Percentiles rank a stretch among this genome's conserved stretches.
Evolutionary conservation across 179 eudicot species (phyloP).

Genomic region (Beta lomatogona): DNA sequence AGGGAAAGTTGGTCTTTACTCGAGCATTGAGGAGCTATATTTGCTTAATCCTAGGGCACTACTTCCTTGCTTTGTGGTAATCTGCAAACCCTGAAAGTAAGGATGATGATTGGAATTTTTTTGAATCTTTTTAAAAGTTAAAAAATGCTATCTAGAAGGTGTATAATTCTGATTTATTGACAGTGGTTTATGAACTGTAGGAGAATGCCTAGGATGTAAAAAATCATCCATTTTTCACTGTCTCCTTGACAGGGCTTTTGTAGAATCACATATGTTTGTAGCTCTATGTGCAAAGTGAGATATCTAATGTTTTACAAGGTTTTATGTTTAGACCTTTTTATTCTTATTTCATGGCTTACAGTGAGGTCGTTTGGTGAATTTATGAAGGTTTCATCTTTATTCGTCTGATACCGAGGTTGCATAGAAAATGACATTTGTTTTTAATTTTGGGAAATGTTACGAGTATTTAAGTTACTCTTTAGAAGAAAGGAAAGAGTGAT

Average conservation of each 20-base stretch:
- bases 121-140: not conserved
- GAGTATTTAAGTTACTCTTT: no score
- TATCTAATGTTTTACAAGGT: not conserved
- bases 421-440: no score
- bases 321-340: not conserved
- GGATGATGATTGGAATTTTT: not conserved
- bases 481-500: no score
- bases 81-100: slow-evolving; percentile 60
- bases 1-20: slow-evolving; percentile 83
- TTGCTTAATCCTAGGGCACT: slow-evolving; percentile 90
- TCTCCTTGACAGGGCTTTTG: slow-evolving; percentile 13
- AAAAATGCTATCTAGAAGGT: slow-evolving; percentile 4
- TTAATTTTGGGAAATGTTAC: no score
- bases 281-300: not conserved
- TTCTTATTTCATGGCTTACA: not conserved
- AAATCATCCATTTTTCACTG: slow-evolving; percentile 18
- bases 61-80: slow-evolving; percentile 94
- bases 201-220: not conserved
- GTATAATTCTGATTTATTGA: slow-evolving; percentile 22
- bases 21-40: slow-evolving; percentile 88
- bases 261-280: not conserved
- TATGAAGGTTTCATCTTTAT: not conserved
- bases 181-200: slow-evolving; percentile 1
- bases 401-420: no score
- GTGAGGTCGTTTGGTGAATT: not conserved